These are phyloP conservation scores for Leucocoprinus birnbaumii DNA, from an alignment of 768 basidiomycete genomes.

Conservation along the genomic window DNA sequence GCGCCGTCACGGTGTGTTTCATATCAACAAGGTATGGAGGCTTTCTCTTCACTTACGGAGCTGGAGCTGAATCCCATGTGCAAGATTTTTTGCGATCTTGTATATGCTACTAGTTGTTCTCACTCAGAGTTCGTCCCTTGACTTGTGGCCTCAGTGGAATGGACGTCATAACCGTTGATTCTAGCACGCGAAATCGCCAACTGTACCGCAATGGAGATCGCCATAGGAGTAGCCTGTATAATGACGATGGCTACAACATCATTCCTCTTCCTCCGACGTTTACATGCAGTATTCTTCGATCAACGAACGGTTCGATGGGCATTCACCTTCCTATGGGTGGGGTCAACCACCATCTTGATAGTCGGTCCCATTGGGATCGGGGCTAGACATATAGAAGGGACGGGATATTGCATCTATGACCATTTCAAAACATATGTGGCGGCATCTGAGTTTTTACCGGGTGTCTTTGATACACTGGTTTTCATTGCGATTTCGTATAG, in stretches of 20 bases:
- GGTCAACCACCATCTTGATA: not conserved
- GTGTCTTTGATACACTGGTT: not conserved
- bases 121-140: no score
- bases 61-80: no score
- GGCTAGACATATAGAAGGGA: not conserved
- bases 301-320: not conserved
- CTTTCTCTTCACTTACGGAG: no score
- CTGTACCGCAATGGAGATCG: no score
- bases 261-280: not conserved
- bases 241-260: not conserved
- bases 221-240: not conserved
- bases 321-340: not conserved
- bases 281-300: not conserved
- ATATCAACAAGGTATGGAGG: no score
- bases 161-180: no score
- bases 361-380: not conserved
- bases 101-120: no score
- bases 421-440: not conserved
- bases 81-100: no score
- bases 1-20: no score
- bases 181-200: no score
- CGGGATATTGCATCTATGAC: not conserved
- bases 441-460: not conserved
- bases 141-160: no score
- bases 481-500: not conserved